Percentiles rank a stretch among this genome's conserved stretches.
phyloP scores from a whole-genome alignment of 2,329 filamentous ascomycete species.

The Akanthomyces dipterigenus region DNA sequence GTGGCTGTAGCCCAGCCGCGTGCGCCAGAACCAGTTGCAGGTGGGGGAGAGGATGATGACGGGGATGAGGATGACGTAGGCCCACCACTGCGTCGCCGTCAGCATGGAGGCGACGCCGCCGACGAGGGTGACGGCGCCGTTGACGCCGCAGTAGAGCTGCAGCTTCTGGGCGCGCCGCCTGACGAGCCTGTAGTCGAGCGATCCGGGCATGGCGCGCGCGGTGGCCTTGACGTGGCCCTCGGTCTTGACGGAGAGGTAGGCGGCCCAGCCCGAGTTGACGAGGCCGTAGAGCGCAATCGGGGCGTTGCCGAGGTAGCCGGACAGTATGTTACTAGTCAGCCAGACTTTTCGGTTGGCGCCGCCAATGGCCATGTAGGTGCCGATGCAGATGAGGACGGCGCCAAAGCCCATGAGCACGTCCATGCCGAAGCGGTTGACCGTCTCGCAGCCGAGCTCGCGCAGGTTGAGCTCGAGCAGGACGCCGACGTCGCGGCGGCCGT shows the following conservation, averaged over 20 bases:
- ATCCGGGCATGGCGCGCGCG: conserved; percentile 19
- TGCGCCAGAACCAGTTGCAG: conserved; percentile 44
- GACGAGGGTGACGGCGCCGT: conserved; percentile 38
- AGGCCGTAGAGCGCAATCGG: conserved; percentile 43
- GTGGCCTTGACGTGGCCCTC: conserved; percentile 28
- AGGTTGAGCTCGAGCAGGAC: conserved; percentile 36
- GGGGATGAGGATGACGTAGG: conserved; percentile 43
- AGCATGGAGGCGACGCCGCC: conserved; percentile 44
- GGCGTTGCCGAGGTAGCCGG: conserved; percentile 48
- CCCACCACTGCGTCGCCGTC: conserved; percentile 45
- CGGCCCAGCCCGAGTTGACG: conserved; percentile 41
- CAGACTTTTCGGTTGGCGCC: conserved; percentile 38
- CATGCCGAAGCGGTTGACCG: conserved; percentile 44
- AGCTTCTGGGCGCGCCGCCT: conserved; percentile 32
- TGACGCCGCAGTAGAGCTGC: conserved; percentile 37
- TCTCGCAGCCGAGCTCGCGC: conserved; percentile 44
- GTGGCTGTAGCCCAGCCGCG: conserved; percentile 36
- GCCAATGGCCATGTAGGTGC: conserved; percentile 47
- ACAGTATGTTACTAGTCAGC: conserved; percentile 43
- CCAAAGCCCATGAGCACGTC: conserved; percentile 44
- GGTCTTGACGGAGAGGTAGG: conserved; percentile 34
- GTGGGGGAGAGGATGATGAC: conserved; percentile 39
- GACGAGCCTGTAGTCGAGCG: conserved; percentile 24
- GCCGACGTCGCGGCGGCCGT: conserved; percentile 21
- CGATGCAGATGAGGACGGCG: conserved; percentile 41